phyloP scores from a whole-genome alignment of 208 protist species.

The Kentomonas sorsogonicus region DNA sequence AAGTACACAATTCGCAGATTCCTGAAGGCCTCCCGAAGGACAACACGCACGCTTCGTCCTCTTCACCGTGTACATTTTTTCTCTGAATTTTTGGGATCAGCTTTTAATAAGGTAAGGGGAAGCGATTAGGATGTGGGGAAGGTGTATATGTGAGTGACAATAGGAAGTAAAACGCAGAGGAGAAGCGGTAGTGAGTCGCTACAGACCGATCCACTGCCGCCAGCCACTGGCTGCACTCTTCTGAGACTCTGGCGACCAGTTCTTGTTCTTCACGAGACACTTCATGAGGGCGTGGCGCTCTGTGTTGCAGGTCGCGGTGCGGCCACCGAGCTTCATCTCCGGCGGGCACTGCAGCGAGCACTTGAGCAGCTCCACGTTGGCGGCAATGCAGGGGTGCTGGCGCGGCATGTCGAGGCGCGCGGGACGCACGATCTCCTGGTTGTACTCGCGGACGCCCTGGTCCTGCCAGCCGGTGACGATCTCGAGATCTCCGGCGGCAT shows the following conservation, averaged over 20 bases:
- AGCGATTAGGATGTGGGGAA: too few relatives aligned
- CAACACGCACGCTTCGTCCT: too few relatives aligned
- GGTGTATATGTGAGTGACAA: too few relatives aligned
- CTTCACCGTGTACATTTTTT: constrained; percentile 3
- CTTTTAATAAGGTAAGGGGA: background rate
- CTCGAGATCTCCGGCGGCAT: constrained; percentile 42
- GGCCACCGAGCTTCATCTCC: constrained; percentile 71
- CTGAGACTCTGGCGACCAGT: constrained; percentile 40
- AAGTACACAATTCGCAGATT: too few relatives aligned
- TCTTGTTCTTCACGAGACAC: constrained; percentile 65
- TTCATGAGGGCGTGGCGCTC: constrained; percentile 61
- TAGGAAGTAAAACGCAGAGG: background rate
- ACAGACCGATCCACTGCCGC: too few relatives aligned
- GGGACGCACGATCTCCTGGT: constrained; percentile 60
- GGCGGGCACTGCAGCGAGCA: constrained; percentile 52
- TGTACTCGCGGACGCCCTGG: constrained; percentile 56
- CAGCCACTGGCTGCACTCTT: too few relatives aligned
- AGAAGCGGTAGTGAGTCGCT: background rate
- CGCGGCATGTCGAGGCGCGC: constrained; percentile 27
- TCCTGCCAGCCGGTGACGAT: constrained; percentile 73
- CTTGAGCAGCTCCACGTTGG: constrained; percentile 43
- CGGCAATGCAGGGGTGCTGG: constrained; percentile 45
- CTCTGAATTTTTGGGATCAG: background rate
- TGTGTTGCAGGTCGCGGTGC: constrained; percentile 56
- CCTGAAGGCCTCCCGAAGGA: too few relatives aligned